A percentile compares a stretch with the other conserved stretches of the same genome.
Evolutionary conservation across 2,329 filamentous ascomycete genomes (phyloP).

Genomic region (Pleoardoris graminearum): DNA sequence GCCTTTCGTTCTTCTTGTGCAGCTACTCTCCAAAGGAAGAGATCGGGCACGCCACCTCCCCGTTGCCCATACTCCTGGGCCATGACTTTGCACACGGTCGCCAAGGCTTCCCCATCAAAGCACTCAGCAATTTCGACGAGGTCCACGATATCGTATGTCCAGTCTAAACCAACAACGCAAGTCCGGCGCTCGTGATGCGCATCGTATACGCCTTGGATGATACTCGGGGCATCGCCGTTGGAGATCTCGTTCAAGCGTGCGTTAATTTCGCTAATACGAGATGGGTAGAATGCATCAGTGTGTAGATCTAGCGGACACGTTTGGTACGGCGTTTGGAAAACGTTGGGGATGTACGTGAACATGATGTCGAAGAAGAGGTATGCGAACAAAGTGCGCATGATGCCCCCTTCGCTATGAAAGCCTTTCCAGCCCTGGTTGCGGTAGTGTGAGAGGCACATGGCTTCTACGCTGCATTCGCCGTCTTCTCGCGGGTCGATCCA

Average conservation of each 20-base stretch:
- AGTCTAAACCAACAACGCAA: constrained; percentile 88
- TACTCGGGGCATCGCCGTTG: constrained; percentile 72
- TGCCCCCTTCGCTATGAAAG: constrained; percentile 89
- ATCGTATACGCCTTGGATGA: constrained; percentile 71
- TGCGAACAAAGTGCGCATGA: constrained; percentile 79
- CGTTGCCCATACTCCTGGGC: constrained; percentile 90
- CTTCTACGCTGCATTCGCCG: constrained; percentile 84
- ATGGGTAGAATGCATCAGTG: constrained; percentile 88
- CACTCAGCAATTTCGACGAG: constrained; percentile 76
- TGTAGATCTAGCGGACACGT: constrained; percentile 91
- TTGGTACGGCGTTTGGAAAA: constrained; percentile 95
- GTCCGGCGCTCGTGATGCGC: constrained; percentile 71
- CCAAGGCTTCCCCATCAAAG: constrained; percentile 79
- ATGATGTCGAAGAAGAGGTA: constrained; percentile 93
- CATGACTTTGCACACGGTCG: constrained; percentile 87
- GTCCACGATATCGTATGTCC: constrained; percentile 81
- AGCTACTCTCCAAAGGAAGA: constrained; percentile 77
- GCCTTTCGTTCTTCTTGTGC: constrained; percentile 39
- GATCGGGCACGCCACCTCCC: constrained; percentile 85
- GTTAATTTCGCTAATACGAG: constrained; percentile 87
- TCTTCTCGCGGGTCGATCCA: constrained; percentile 81
- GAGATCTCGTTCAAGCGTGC: constrained; percentile 81
- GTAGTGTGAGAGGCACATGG: constrained; percentile 90
- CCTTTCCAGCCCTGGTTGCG: constrained; percentile 86
- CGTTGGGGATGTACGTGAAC: constrained; percentile 91